Percentiles rank a stretch among this genome's conserved stretches.
phyloP scores from a whole-genome alignment of 2,329 filamentous ascomycete genomes.

The Verticillium dahliae region DNA sequence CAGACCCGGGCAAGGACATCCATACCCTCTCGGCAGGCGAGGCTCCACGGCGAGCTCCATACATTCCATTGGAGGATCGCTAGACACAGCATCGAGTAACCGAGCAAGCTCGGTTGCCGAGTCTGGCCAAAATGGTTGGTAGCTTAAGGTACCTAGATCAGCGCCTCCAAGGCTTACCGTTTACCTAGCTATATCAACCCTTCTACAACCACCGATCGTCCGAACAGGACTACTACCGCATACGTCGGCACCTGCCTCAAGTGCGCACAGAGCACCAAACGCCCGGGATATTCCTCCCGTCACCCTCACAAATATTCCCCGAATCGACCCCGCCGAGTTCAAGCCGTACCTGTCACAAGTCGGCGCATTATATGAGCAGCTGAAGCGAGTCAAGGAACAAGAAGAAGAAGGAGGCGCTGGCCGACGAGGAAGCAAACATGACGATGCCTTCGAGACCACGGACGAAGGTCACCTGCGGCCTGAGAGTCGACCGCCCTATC shows the following conservation, averaged over 20 bases:
- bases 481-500: slow-evolving; percentile 23
- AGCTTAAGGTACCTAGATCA: neutral
- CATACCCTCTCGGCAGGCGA: slow-evolving; percentile 52
- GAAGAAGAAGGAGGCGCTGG: slow-evolving; percentile 53
- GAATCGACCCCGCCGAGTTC: slow-evolving; percentile 75
- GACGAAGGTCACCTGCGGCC: slow-evolving; percentile 43
- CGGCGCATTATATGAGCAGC: slow-evolving; percentile 79
- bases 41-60: slow-evolving; percentile 84
- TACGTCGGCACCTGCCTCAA: slow-evolving; percentile 61
- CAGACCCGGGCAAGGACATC: slow-evolving; percentile 14
- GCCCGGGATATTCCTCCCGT: slow-evolving; percentile 89
- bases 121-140: slow-evolving; percentile 73
- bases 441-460: slow-evolving; percentile 30
- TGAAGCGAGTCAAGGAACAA: slow-evolving; percentile 75
- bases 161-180: neutral
- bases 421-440: slow-evolving; percentile 31
- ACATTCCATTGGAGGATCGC: slow-evolving; percentile 75
- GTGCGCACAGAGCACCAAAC: slow-evolving; percentile 74
- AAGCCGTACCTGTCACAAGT: slow-evolving; percentile 79
- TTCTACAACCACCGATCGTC: slow-evolving; percentile 83
- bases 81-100: slow-evolving; percentile 61
- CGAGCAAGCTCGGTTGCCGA: slow-evolving; percentile 56
- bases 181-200: slow-evolving; percentile 72
- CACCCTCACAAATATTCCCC: slow-evolving; percentile 78
- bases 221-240: slow-evolving; percentile 81